phyloP scores from a whole-genome alignment of 2,329 filamentous ascomycete species.

The Fusarium dimerum region DNA sequence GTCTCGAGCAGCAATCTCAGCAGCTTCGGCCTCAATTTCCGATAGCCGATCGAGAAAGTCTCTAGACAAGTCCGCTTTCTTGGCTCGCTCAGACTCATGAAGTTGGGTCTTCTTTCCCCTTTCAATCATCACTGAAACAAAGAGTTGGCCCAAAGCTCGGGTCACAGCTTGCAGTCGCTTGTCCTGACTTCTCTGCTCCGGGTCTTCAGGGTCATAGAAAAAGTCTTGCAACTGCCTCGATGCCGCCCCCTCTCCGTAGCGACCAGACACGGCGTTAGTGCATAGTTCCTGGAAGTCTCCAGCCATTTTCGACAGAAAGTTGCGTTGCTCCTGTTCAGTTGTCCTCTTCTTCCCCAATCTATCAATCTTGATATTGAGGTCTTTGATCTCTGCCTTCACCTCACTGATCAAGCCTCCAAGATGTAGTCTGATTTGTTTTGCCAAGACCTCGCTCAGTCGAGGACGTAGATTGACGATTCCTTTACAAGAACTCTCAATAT shows the following conservation, averaged over 20 bases:
- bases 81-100: too few relatives aligned
- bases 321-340: not conserved
- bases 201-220: not conserved
- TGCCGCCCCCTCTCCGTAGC: not conserved
- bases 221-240: not conserved
- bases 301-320: not conserved
- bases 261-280: not conserved
- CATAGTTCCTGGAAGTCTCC: not conserved
- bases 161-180: not conserved
- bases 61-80: too few relatives aligned
- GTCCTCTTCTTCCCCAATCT: not conserved
- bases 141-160: not conserved
- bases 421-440: not conserved
- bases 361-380: not conserved
- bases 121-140: not conserved
- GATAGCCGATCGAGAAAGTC: too few relatives aligned
- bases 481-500: not conserved
- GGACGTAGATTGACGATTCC: not conserved
- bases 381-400: not conserved
- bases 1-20: too few relatives aligned
- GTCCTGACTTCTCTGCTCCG: not conserved
- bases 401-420: not conserved
- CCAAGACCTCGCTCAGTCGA: not conserved
- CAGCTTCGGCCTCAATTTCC: too few relatives aligned
- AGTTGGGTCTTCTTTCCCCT: too few relatives aligned